Base-by-base conservation (phyloP, 306 rosid species). In the Vachellia collinsii region DNA sequence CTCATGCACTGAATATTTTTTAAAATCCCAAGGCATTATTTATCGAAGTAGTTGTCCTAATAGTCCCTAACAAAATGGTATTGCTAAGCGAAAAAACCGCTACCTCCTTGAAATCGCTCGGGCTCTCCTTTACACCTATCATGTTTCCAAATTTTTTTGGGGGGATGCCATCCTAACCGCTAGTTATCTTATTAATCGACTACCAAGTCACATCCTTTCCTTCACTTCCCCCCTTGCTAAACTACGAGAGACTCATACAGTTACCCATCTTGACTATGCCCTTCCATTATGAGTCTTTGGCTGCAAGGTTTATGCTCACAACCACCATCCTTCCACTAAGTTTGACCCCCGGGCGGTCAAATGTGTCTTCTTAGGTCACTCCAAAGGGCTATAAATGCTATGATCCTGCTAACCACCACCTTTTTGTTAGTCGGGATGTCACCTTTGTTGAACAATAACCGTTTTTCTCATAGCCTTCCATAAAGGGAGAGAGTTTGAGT, bases 291-390 rank as follows among this genome's bases (percentile, higher is more conserved):
- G 12, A 3, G 53, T 47, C 5, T 47, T 47, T 13, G 19, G 53
- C 0, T 47, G 19, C 19, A 3, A 1, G 0, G 1, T 3, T 0
- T 47, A 3, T 47, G 53, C 12, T 13, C 53, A 47, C 14, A 3
- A 3, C 5, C 17, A 3, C 1, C 5, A 3, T 3, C 0, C 17
- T 13, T 0, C 1, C 3, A 0, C 0, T 0, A 12, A 47, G 4
- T 3, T 47, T 3, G 19, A 47, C 3, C 19, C 19, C 0, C 4
- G 6, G 0, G 53, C 5, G 13, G 19, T 47, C 17, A 47, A 47
- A 13, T 47, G 53, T 47, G 4, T 47, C 1, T 47, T 47, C 19
- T 3, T 47, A 3, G 17, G 19, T 13, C 12, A 13, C 53, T 13
- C 19, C 1, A 12, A 47, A 47, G 4, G 53, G 19, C 0, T 47